These are phyloP conservation scores for Diplogelasinospora grovesii DNA, from an alignment of 495 filamentous ascomycete genomes.

Conservation along the genomic window DNA sequence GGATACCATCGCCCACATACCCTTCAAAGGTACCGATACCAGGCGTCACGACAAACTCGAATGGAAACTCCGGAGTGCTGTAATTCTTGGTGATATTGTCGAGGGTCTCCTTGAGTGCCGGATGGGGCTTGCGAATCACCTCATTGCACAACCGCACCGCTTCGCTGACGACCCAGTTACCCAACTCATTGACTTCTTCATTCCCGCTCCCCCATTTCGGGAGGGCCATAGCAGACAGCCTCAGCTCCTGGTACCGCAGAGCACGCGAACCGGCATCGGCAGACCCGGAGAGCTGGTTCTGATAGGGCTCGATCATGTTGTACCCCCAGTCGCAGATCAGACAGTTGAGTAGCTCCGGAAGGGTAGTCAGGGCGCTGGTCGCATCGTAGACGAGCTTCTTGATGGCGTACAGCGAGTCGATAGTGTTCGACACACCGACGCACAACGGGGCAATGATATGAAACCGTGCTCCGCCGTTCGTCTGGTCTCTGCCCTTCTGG, in stretches of 20 bases:
- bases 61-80: conserved; percentile 10
- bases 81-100: neutral
- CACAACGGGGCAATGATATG: conserved; percentile 1
- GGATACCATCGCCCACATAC: conserved; percentile 15
- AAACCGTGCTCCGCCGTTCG: neutral
- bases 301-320: conserved; percentile 17
- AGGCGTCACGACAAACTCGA: conserved; percentile 16
- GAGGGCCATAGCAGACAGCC: neutral
- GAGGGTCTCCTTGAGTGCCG: neutral
- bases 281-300: conserved; percentile 9
- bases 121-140: neutral
- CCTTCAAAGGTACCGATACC: conserved; percentile 20
- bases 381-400: conserved; percentile 1
- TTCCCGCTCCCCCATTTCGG: conserved; percentile 1
- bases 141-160: neutral
- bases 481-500: neutral
- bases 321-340: conserved; percentile 17
- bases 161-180: neutral
- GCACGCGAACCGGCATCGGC: conserved; percentile 4
- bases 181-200: neutral
- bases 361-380: neutral
- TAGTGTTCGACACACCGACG: conserved; percentile 2
- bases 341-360: conserved; percentile 6
- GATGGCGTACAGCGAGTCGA: conserved; percentile 1
- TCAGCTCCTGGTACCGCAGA: neutral